Base-by-base conservation (phyloP, 257 asterid genomes). In the Solanum gandarillasii region DNA sequence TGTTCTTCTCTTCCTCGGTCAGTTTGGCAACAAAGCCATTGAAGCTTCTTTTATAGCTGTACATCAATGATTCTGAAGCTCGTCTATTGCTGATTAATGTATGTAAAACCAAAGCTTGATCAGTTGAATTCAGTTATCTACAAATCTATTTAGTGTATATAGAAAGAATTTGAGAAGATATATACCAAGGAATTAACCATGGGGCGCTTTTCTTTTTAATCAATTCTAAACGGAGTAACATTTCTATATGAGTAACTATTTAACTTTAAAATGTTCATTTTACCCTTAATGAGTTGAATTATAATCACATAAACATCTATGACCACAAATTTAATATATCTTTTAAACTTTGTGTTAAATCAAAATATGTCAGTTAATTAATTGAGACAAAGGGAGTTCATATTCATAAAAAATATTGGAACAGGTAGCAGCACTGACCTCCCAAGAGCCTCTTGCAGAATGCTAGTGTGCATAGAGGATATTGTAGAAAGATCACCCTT, bases 371-470 rank as follows among this genome's bases (percentile, higher is more conserved):
- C 67, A 55, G 1, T 0, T 20, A 55, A 5, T 52, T 18, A 55
- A 55, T 7, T 18, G 11, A 55, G 25, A 21, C 0, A 0, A 52
- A 55, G 67, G 11, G 25, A 55, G 25, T 55, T 18, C 55, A 46
- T 52, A 68, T 73, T 7, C 3, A 3, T 6, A 83, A 39, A 23
- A 55, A 35, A 5, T 4, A 5, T 74, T 31, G 5, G 29, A 60
- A 1, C 0, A 60, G 68, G 27, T 6, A 8, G 39, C 21, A 83
- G 38, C 20, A 83, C 72, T 14, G 65, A 93, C 96, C 92, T 92
- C 83, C 93, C 95, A 13, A 93, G 9, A 31, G 86, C 89, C 65
- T 92, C 87, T 46, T 91, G 93, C 12, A 94, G 93, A 43, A 94
- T 88, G 90, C 92, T 92, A 89, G 83, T 84, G 76, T 93, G 97